Conservation (phyloP, 176 grass and related monocot species). For the Juncus inflexus region DNA sequence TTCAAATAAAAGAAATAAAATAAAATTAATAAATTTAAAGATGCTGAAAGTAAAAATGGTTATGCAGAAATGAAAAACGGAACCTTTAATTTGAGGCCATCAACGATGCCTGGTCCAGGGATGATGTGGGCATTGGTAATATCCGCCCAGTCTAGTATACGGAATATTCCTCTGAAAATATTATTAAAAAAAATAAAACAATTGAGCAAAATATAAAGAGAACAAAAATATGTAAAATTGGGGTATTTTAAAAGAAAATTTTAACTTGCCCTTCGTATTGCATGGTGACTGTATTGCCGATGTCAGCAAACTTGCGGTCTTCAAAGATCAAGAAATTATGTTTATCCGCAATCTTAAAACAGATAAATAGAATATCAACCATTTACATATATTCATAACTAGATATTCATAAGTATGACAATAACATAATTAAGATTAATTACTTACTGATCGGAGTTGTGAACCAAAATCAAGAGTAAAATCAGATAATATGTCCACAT, state of each 20-base stretch:
- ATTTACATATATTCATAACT: background rate
- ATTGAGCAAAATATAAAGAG: background rate
- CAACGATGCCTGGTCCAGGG: conserved; percentile 80
- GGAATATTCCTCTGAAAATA: conserved; percentile 60
- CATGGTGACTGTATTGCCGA: conserved; percentile 90
- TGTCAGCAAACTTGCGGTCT: conserved; percentile 88
- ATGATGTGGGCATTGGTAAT: conserved; percentile 84
- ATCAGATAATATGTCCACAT: conserved; percentile 90
- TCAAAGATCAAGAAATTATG: conserved; percentile 89
- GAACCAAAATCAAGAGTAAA: conserved; percentile 67
- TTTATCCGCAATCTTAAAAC: conserved; percentile 76
- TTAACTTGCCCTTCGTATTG: conserved; percentile 86
- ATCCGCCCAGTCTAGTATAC: conserved; percentile 88
- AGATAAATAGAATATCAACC: conserved; percentile 1
- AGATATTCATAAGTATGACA: background rate
- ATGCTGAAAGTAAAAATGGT: background rate
- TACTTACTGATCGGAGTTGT: conserved; percentile 60
- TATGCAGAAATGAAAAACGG: conserved; percentile 11
- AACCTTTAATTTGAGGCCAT: conserved; percentile 90
- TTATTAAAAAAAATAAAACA: background rate
- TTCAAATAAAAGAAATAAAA: conserved; percentile 17
- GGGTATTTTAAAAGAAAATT: too few species aligned
- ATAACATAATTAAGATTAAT: background rate
- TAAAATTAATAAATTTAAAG: background rate
- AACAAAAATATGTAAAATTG: background rate